Conservation (phyloP, 2,329 filamentous ascomycete species). For the Microsporum ferrugineum region DNA sequence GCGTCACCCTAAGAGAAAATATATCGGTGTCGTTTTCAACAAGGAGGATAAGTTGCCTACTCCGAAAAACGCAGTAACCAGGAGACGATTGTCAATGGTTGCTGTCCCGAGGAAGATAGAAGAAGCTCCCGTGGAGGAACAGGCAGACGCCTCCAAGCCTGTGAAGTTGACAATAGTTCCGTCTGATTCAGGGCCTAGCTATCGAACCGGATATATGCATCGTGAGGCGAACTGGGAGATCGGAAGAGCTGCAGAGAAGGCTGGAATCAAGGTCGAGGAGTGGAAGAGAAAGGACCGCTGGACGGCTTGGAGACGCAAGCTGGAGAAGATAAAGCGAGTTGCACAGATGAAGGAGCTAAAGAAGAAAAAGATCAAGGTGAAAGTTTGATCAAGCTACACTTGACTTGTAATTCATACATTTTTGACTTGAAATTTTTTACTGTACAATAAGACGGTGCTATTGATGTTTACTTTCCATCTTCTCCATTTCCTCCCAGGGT, state of each 20-base stretch:
- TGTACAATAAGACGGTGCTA: conserved; percentile 2
- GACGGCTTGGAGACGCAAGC: conserved; percentile 53
- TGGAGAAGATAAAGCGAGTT: conserved; percentile 39
- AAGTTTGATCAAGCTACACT: conserved; percentile 11
- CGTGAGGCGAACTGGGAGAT: conserved; percentile 58
- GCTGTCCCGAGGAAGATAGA: conserved; percentile 33
- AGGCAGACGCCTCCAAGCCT: conserved; percentile 10
- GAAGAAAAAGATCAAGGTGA: conserved; percentile 24
- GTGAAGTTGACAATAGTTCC: conserved; percentile 8
- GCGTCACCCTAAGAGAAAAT: conserved; percentile 74
- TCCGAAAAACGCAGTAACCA: conserved; percentile 59
- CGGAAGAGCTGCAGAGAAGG: conserved; percentile 51
- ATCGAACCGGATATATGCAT: conserved; percentile 51
- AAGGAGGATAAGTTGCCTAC: conserved; percentile 70
- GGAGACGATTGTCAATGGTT: conserved; percentile 64
- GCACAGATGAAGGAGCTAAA: conserved; percentile 45
- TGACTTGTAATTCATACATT: background rate
- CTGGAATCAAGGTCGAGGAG: conserved; percentile 44
- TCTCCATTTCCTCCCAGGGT: background rate
- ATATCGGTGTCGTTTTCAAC: conserved; percentile 85
- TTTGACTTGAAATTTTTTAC: background rate
- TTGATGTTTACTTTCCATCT: background rate
- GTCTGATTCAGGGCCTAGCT: conserved; percentile 22
- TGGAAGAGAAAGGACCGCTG: conserved; percentile 51
- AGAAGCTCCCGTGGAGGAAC: conserved; percentile 9